These are phyloP conservation scores for Macrocybe gigantea DNA, from an alignment of 768 basidiomycete genomes.

Conservation along the genomic window DNA sequence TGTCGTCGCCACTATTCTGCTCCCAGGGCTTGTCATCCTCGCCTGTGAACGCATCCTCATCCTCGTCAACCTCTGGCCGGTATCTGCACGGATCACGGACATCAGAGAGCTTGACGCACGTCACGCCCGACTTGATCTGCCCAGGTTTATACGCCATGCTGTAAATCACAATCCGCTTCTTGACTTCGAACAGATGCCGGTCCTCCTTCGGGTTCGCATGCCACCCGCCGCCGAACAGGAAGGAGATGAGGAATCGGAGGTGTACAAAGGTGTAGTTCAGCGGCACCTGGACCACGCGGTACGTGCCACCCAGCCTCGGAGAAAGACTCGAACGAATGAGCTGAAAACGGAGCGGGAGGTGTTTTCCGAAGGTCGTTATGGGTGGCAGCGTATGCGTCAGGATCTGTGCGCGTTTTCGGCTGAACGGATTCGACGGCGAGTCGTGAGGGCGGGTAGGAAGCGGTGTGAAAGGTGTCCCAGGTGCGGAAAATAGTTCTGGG, in stretches of 20 bases:
- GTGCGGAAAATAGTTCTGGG: slow-evolving; percentile 11
- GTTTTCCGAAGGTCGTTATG: slow-evolving; percentile 48
- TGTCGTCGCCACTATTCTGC: slow-evolving; percentile 27
- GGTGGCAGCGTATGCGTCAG: slow-evolving; percentile 33
- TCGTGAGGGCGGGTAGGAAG: slow-evolving; percentile 50
- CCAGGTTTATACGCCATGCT: slow-evolving; percentile 37
- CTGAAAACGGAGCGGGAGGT: slow-evolving; percentile 62
- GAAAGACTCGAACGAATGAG: slow-evolving; percentile 32
- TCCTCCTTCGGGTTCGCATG: slow-evolving; percentile 17
- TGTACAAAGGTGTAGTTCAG: slow-evolving; percentile 65
- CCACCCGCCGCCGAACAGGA: slow-evolving; percentile 42
- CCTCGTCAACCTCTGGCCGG: slow-evolving; percentile 19
- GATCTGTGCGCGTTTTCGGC: slow-evolving; percentile 41
- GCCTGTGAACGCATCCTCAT: slow-evolving; percentile 22
- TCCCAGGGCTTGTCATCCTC: slow-evolving; percentile 30
- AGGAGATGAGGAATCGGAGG: slow-evolving; percentile 55
- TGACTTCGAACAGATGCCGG: slow-evolving; percentile 59
- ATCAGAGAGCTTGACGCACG: slow-evolving; percentile 47
- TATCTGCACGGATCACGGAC: slow-evolving; percentile 47
- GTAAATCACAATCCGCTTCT: slow-evolving; percentile 39
- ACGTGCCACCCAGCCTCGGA: slow-evolving; percentile 41
- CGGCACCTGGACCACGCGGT: slow-evolving; percentile 65
- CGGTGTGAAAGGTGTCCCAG: slow-evolving; percentile 21
- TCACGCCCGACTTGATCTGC: slow-evolving; percentile 44
- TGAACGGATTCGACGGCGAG: slow-evolving; percentile 69